Evolutionary conservation across 331 rosid species (phyloP).

Genomic region (Pyracantha coccinea): DNA sequence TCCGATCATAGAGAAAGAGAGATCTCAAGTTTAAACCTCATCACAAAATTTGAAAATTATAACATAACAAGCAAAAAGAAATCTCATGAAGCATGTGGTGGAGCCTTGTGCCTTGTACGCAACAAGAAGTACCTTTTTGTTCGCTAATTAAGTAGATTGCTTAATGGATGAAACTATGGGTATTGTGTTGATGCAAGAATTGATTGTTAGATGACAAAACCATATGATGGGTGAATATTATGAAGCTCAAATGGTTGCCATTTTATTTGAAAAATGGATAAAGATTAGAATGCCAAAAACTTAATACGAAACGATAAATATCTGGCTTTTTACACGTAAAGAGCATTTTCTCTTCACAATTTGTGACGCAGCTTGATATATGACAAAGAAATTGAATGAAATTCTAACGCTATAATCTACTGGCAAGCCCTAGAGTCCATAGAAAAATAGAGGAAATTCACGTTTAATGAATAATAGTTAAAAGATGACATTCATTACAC

Average conservation of each 20-base stretch:
- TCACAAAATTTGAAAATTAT: not conserved
- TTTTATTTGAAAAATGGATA: no score
- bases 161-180: not conserved
- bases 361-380: no score
- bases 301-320: no score
- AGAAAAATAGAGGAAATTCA: no score
- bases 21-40: not conserved
- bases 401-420: no score
- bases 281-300: no score
- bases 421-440: no score
- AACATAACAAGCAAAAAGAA: not conserved
- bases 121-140: not conserved
- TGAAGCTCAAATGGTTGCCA: not conserved
- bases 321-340: no score
- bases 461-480: no score
- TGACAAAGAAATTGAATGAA: no score
- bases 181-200: not conserved
- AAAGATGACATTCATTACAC: no score
- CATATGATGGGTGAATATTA: not conserved
- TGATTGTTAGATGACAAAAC: not conserved
- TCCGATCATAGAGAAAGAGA: not conserved
- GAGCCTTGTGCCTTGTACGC: not conserved
- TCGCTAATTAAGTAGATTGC: not conserved
- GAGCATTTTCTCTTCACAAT: no score
- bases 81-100: not conserved